Evolutionary conservation across 257 asterid species (phyloP).

Genomic region (Plantago ovata): DNA sequence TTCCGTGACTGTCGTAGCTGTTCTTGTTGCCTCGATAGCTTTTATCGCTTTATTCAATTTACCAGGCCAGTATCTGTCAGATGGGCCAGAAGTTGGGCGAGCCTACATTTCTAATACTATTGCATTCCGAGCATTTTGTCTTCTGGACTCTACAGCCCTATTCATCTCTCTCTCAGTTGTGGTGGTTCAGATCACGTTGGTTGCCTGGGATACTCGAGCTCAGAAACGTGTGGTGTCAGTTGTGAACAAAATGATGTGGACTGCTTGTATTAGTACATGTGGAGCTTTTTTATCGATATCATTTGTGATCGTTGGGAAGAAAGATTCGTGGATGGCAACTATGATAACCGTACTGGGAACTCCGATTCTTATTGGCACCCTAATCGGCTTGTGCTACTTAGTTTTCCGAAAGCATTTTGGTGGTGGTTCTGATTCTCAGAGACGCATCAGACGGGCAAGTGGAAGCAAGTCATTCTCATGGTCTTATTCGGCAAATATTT

Average conservation of each 20-base stretch:
- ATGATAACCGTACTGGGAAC: slow-evolving; percentile 67
- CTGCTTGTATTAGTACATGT: slow-evolving; percentile 86
- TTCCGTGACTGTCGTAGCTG: slow-evolving; percentile 89
- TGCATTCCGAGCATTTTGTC: slow-evolving; percentile 80
- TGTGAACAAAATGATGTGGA: slow-evolving; percentile 97
- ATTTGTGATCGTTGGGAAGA: slow-evolving; percentile 76
- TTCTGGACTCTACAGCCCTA: slow-evolving; percentile 74
- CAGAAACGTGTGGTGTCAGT: slow-evolving; percentile 81
- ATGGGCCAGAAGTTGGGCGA: slow-evolving; percentile 57
- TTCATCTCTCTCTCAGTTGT: slow-evolving; percentile 92
- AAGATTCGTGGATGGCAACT: slow-evolving; percentile 77
- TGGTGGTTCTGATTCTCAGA: slow-evolving; percentile 63
- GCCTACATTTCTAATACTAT: slow-evolving; percentile 41
- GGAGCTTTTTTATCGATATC: slow-evolving; percentile 86
- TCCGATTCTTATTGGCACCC: slow-evolving; percentile 78
- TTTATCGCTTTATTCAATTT: slow-evolving; percentile 85
- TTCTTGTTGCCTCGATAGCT: slow-evolving; percentile 88
- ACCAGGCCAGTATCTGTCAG: slow-evolving; percentile 60
- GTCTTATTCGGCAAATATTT: slow-evolving; percentile 70
- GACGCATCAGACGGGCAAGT: slow-evolving; percentile 70
- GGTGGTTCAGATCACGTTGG: slow-evolving; percentile 84
- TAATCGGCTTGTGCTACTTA: slow-evolving; percentile 80
- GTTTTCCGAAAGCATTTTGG: slow-evolving; percentile 94
- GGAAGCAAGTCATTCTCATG: slow-evolving; percentile 95
- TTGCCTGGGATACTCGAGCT: slow-evolving; percentile 90